A percentile compares a stretch with the other conserved stretches of the same genome.
Conservation (phyloP, 176 grass and related monocot species). For the Avena atlantica region DNA sequence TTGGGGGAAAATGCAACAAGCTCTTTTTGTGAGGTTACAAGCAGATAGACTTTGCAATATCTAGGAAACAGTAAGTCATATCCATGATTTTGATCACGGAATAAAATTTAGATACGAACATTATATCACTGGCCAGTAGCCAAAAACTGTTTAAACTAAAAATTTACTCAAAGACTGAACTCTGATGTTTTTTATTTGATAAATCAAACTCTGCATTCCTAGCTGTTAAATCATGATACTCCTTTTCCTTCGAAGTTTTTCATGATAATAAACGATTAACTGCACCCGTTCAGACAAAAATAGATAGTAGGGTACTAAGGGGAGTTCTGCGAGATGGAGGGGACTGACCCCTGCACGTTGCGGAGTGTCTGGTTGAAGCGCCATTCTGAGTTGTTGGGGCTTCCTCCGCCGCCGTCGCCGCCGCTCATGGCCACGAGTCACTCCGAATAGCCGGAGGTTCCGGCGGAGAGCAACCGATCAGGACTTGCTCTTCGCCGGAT, state of each 20-base stretch:
- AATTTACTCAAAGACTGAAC: not conserved
- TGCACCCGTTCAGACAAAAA: not conserved
- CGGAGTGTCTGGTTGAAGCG: conserved; percentile 93
- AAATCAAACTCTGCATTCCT: conserved; percentile 1
- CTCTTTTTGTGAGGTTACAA: conserved; percentile 6
- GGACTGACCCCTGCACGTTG: conserved; percentile 84
- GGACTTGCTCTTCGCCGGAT: conserved; percentile 15
- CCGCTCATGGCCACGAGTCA: conserved; percentile 38
- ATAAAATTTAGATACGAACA: not conserved
- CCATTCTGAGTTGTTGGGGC: conserved; percentile 88
- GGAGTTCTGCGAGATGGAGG: not conserved
- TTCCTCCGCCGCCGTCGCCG: conserved; percentile 47
- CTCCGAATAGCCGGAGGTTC: not conserved
- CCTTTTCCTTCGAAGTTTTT: not conserved
- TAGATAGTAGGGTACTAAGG: not conserved
- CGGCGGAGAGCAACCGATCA: not conserved
- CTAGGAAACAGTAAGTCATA: not conserved
- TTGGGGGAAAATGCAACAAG: not conserved
- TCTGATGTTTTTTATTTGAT: not conserved
- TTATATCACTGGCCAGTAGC: not conserved
- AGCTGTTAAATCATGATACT: not conserved
- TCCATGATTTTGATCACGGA: not conserved
- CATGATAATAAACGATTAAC: not conserved
- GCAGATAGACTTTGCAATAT: not conserved
- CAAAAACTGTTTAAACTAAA: not conserved